Conservation (phyloP, 352 stramenopile species). For the Phytophthora fragariae region DNA sequence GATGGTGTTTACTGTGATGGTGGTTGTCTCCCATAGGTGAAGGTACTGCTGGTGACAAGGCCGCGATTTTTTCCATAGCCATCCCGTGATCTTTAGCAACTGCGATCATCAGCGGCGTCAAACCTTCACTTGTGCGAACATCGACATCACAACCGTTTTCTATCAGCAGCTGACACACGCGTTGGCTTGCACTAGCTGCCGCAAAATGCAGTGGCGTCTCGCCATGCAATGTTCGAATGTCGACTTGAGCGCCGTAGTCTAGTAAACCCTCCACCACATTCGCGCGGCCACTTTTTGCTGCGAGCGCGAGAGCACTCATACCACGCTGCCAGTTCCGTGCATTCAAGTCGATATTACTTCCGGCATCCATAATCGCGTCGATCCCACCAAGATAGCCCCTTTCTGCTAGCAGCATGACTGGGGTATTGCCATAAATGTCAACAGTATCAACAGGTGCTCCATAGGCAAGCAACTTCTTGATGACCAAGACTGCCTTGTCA, state of each 20-base stretch:
- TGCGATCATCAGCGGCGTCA: constrained; percentile 86
- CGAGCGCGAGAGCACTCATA: constrained; percentile 78
- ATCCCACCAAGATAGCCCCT: constrained; percentile 77
- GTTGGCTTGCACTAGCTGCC: constrained; percentile 63
- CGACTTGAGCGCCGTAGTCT: constrained; percentile 78
- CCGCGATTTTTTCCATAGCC: constrained; percentile 44
- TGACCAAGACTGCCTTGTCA: constrained; percentile 79
- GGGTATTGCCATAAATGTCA: constrained; percentile 87
- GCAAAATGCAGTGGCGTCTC: constrained; percentile 87
- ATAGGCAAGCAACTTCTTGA: constrained; percentile 85
- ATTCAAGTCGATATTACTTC: constrained; percentile 76
- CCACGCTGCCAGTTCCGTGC: constrained; percentile 84
- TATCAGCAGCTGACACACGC: constrained; percentile 75
- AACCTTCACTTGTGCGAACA: constrained; percentile 67
- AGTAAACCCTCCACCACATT: constrained; percentile 85
- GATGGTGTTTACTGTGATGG: constrained; percentile 20
- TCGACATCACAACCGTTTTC: constrained; percentile 76
- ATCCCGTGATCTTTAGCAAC: constrained; percentile 57
- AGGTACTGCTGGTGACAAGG: constrained; percentile 33
- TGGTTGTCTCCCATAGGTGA: constrained; percentile 17
- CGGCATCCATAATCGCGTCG: constrained; percentile 77
- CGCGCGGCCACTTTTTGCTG: constrained; percentile 65
- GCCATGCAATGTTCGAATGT: constrained; percentile 70
- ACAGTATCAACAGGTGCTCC: constrained; percentile 66
- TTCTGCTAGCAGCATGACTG: constrained; percentile 81